Percentiles rank a stretch among this genome's conserved stretches.
These are phyloP conservation scores for Cladobotryum protrusum DNA, from an alignment of 2,329 filamentous ascomycete genomes.

Conservation along the genomic window DNA sequence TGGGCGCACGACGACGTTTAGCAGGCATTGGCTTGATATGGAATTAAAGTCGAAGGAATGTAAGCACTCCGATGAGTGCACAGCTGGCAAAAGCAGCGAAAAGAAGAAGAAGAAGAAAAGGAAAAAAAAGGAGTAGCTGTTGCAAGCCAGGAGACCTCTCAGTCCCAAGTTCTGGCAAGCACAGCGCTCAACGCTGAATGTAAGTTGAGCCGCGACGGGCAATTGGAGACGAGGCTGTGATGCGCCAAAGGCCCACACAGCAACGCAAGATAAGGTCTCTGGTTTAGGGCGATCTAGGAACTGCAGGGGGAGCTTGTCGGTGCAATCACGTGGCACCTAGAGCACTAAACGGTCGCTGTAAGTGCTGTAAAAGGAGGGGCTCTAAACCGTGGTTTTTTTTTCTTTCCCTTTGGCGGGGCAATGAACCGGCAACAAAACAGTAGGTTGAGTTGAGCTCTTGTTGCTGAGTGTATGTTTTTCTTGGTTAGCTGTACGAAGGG, in stretches of 20 bases:
- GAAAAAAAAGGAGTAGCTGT: conserved; percentile 2
- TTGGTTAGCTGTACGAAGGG: no score
- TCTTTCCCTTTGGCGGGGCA: no score
- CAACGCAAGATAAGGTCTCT: background rate
- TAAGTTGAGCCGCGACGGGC: conserved; percentile 26
- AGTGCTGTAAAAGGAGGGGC: no score
- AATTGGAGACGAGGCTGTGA: conserved; percentile 16
- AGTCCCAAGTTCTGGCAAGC: conserved; percentile 19
- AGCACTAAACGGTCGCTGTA: no score
- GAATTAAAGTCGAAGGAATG: background rate
- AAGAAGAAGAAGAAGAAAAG: background rate
- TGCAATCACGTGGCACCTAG: background rate
- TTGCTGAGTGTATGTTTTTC: no score
- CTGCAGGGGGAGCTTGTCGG: no score
- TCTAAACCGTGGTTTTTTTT: no score
- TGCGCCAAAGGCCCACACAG: conserved; percentile 11
- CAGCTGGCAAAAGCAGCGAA: background rate
- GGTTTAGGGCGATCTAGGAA: no score
- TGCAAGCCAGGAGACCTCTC: conserved; percentile 15
- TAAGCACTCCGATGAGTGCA: background rate
- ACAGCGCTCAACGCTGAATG: conserved; percentile 25
- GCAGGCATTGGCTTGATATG: conserved; percentile 27
- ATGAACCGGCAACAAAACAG: no score
- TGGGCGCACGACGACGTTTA: conserved; percentile 18
- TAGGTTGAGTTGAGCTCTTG: no score